Evolutionary conservation across 1,139 yeast species (phyloP).

Genomic region (Geotrichum europaeum): DNA sequence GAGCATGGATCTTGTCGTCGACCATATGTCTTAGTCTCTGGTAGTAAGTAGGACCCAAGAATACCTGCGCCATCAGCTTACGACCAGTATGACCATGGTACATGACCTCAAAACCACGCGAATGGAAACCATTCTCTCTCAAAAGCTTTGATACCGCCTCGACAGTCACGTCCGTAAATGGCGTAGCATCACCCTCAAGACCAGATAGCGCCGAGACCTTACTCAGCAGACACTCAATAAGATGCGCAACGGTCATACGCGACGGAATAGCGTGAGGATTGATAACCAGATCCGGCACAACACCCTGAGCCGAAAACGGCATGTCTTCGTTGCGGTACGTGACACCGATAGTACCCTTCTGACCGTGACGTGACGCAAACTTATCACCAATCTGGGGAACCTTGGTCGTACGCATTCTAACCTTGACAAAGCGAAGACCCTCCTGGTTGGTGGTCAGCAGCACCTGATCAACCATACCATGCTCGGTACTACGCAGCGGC

Average conservation of each 20-base stretch:
- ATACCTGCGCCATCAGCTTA: slow-evolving; percentile 94
- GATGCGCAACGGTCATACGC: slow-evolving; percentile 99
- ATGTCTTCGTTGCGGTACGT: slow-evolving; percentile 97
- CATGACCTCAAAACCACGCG: slow-evolving; percentile 98
- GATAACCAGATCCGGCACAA: slow-evolving; percentile 94
- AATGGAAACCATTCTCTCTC: slow-evolving; percentile 94
- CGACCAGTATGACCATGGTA: slow-evolving; percentile 98
- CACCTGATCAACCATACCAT: slow-evolving; percentile 98
- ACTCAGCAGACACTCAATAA: slow-evolving; percentile 92
- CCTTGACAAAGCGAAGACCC: slow-evolving; percentile 94
- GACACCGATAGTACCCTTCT: slow-evolving; percentile 99
- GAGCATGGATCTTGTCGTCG: slow-evolving; percentile 97
- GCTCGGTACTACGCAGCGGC: slow-evolving; percentile 92
- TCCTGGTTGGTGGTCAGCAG: slow-evolving; percentile 95
- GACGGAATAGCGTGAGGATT: slow-evolving; percentile 99
- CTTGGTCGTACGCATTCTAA: slow-evolving; percentile 97
- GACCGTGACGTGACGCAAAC: slow-evolving; percentile 99
- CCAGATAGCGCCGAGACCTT: slow-evolving; percentile 95
- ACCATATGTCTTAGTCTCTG: slow-evolving; percentile 99
- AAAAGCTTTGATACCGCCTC: slow-evolving; percentile 89
- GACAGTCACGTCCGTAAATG: slow-evolving; percentile 95
- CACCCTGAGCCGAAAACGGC: slow-evolving; percentile 97
- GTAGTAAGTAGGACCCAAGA: slow-evolving; percentile 97
- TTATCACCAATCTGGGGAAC: slow-evolving; percentile 99
- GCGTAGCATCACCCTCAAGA: slow-evolving; percentile 98